A percentile compares a stretch with the other conserved stretches of the same genome.
phyloP scores from a whole-genome alignment of 768 basidiomycete species.

The Mycena vitilis region DNA sequence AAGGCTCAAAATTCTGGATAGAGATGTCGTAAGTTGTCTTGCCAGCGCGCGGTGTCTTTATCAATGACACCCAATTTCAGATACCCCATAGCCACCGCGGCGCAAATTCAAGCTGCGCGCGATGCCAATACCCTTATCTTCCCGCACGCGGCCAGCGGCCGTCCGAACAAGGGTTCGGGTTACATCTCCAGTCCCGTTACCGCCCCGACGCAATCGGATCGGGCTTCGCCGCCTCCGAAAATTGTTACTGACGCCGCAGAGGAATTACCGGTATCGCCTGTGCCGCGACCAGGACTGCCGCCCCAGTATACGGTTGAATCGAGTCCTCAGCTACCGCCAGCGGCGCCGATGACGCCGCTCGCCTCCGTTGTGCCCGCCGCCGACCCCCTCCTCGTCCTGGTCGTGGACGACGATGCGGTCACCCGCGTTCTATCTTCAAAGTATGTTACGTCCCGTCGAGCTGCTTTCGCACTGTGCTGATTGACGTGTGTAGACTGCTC shows the following conservation, averaged over 20 bases:
- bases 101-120: constrained; percentile 23
- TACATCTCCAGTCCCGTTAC: not conserved
- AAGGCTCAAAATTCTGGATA: constrained; percentile 58
- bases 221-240: not conserved
- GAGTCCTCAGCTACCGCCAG: not conserved
- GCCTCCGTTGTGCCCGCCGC: constrained; percentile 6
- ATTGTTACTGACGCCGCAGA: not conserved
- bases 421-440: constrained; percentile 43
- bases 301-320: constrained; percentile 3
- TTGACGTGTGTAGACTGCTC: constrained; percentile 40
- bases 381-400: constrained; percentile 41
- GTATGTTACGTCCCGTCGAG: not conserved
- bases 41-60: not conserved
- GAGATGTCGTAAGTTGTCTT: constrained; percentile 38
- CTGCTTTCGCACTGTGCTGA: not conserved
- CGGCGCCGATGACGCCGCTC: constrained; percentile 22
- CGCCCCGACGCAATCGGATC: too few relatives aligned
- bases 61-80: constrained; percentile 4
- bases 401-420: constrained; percentile 51
- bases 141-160: not conserved
- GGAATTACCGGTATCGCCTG: not conserved
- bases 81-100: constrained; percentile 29
- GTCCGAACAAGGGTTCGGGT: constrained; percentile 1
- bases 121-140: constrained; percentile 25
- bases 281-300: constrained; percentile 11